phyloP scores from a whole-genome alignment of 2,329 filamentous ascomycete species.

The Hirsutella minnesotensis region DNA sequence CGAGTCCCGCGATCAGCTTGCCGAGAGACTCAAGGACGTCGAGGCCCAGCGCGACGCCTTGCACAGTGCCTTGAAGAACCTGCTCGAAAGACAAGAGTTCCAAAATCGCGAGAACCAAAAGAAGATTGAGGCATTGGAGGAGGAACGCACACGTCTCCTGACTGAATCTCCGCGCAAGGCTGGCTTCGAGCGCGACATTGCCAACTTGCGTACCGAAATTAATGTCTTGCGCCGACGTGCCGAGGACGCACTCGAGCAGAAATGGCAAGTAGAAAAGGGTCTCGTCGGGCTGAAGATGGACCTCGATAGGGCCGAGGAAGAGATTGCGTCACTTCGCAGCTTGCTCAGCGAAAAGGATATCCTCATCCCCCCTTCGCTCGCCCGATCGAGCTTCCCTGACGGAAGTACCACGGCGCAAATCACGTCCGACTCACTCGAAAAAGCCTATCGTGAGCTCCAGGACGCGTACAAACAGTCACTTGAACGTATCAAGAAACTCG shows the following conservation, averaged over 20 bases:
- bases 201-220: slow-evolving; percentile 70
- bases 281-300: slow-evolving; percentile 88
- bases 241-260: slow-evolving; percentile 88
- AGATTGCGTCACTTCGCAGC: slow-evolving; percentile 70
- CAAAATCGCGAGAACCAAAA: slow-evolving; percentile 78
- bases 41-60: slow-evolving; percentile 89
- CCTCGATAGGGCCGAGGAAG: slow-evolving; percentile 85
- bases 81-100: slow-evolving; percentile 75
- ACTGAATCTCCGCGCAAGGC: slow-evolving; percentile 57
- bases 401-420: slow-evolving; percentile 27
- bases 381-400: slow-evolving; percentile 27
- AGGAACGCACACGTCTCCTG: slow-evolving; percentile 64
- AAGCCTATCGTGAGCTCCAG: slow-evolving; percentile 65
- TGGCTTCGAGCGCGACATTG: slow-evolving; percentile 77
- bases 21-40: slow-evolving; percentile 79
- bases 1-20: slow-evolving; percentile 56
- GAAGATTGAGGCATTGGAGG: slow-evolving; percentile 63
- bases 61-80: slow-evolving; percentile 72
- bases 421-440: slow-evolving; percentile 60
- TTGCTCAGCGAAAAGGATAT: slow-evolving; percentile 78
- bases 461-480: slow-evolving; percentile 56
- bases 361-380: slow-evolving; percentile 50
- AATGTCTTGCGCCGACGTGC: slow-evolving; percentile 73
- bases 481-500: slow-evolving; percentile 50
- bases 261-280: slow-evolving; percentile 92